These are phyloP conservation scores for Lunularia cruciata DNA, from an alignment of 225 moss, liverwort and hornwort genomes.

Conservation along the genomic window DNA sequence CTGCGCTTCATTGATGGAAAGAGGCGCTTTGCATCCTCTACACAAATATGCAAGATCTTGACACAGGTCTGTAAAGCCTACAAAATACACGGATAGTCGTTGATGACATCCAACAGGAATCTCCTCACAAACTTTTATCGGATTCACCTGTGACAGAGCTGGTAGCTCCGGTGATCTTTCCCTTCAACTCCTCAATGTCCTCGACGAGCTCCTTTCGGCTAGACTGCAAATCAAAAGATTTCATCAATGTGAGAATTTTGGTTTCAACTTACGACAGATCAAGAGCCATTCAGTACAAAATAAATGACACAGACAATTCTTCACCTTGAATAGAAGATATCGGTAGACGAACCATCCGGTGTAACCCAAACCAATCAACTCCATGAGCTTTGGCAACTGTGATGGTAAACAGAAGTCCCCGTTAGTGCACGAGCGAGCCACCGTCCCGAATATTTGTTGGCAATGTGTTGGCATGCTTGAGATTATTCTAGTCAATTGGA, in stretches of 20 bases:
- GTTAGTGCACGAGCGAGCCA: background rate
- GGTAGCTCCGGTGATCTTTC: slow-evolving; percentile 67
- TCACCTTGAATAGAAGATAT: slow-evolving; percentile 78
- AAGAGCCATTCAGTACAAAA: too few relatives aligned
- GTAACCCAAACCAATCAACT: slow-evolving; percentile 80
- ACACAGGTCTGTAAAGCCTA: slow-evolving; percentile 24
- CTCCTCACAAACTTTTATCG: background rate
- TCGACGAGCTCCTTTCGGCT: slow-evolving; percentile 77
- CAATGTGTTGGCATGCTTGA: background rate
- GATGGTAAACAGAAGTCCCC: background rate
- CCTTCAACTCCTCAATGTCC: slow-evolving; percentile 81
- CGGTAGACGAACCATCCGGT: slow-evolving; percentile 86
- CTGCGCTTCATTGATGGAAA: background rate
- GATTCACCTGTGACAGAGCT: slow-evolving; percentile 22
- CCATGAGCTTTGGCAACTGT: slow-evolving; percentile 81
- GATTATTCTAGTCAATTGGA: background rate
- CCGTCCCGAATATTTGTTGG: too few relatives aligned
- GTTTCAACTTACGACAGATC: too few relatives aligned
- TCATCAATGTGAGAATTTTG: background rate
- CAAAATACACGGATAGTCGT: slow-evolving; percentile 35
- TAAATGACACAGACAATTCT: background rate
- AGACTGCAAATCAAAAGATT: slow-evolving; percentile 36
- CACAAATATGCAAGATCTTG: slow-evolving; percentile 31
- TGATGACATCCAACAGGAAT: slow-evolving; percentile 14
- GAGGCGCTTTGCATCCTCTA: slow-evolving; percentile 22